Base-by-base conservation (phyloP, 352 stramenopile genomes). In the Globisporangium recalcitrans region DNA sequence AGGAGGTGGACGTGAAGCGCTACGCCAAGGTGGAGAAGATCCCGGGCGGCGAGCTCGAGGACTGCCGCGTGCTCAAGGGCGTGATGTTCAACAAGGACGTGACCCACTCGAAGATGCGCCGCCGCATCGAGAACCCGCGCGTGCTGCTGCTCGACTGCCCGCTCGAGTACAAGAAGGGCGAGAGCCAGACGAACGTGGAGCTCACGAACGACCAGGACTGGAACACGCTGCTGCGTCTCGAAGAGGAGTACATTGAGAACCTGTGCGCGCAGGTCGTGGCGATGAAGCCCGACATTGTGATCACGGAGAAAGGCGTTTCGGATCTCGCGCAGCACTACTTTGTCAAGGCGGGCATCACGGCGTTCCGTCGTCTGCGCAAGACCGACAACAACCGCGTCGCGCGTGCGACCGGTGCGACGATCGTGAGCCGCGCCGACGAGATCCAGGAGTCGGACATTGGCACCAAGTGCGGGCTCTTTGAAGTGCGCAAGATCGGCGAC, bases 81-180 rank as follows among this genome's bases (percentile, higher is more conserved):
- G 90, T 99, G 58, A 99, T 99, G 97, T 98, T 99, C 82, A 99
- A 99, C 86, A 99, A 99, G 84, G 98, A 99, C 75, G 93, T 98
- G 51, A 99, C 97, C 21, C 97, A 99, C 87, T 97, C 96, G 46
- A 98, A 98, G 83, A 99, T 99, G 98, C 85, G 96, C 47, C 93
- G 97, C 58, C 85, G 85, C 52, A 99, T 99, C 74, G 95, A 99
- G 73, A 98, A 99, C 79, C 98, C 98, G 36, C 93, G 97, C 34
- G 97, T 99, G 63, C 78, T 99, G 24, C 82, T 99, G 55, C 73
- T 99, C 1, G 98, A 99, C 78, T 98, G 95, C 73, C 96, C 97
- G 14, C 85, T 99, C 22, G 98, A 99, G 82, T 99, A 99, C 87
- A 99, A 99, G 91, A 99, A 99, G 84, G 96, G 96, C 62, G 98